Evolutionary conservation across 345 rosid species (phyloP), one percentile per base, ranked within the genome.

Genomic region (Gossypium anomalum): DNA sequence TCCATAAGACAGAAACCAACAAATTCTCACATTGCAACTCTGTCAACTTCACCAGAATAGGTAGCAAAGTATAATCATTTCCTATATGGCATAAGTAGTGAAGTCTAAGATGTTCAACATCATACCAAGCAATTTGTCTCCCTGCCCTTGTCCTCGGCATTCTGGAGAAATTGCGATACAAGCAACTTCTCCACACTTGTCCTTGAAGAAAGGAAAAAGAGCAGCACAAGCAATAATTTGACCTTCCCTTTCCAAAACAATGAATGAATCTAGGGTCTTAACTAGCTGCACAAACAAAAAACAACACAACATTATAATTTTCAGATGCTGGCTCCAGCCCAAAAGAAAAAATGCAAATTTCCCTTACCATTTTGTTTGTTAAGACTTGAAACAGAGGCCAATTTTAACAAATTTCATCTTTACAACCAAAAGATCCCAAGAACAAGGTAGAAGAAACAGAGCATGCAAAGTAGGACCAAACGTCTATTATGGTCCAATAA

Each of bases 221-320:
- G 98, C 98, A 67, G 98, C 97, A 79, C 97, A 91, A 52, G 98
- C 97, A 15, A 94, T 91, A 49, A 94, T 80, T 77, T 94, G 98
- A 60, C 64, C 64, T 60, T 60, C 64, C 34, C 64, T 84, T 82
- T 94, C 98, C 83, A 89, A 85, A 65, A 92, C 97, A 75, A 79
- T 48, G 71, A 86, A 92, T 11, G 64, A 60, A 6, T 60, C 64
- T 25, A 27, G 64, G 41, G 43, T 16, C 74, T 80, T 80, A 14
- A 86, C 88, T 78, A 94, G 79, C 98, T 95, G 80, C 19, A 25
- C 43, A 67, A 52, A 49, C n/a, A 74, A 14, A 57, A 65, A 65
- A 52, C 41, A n/a, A 76, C 57, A 76, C 63, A 78, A 69, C 15
- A 58, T 65, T 27, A 65, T 44, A 55, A 27, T 49, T 4, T 25